Percentiles rank a stretch among this genome's conserved stretches.
Conservation (phyloP, 2,329 filamentous ascomycete genomes). For the Penicillium sp. region DNA sequence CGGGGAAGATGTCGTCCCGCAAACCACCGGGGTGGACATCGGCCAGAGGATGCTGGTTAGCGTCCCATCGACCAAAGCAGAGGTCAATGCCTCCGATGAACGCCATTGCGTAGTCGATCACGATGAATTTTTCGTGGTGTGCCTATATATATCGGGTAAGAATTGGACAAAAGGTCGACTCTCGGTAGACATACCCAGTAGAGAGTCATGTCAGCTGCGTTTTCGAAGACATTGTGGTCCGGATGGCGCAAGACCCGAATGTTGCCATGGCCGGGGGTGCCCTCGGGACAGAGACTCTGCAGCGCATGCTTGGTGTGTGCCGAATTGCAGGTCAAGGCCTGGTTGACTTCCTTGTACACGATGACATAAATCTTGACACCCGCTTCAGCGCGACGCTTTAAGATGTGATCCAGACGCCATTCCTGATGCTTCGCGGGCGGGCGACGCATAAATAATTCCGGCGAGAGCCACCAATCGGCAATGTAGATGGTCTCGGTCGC, state of each 20-base stretch:
- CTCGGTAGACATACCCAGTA: constrained; percentile 62
- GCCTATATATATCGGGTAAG: constrained; percentile 47
- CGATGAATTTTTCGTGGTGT: constrained; percentile 96
- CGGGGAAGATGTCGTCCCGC: constrained; percentile 81
- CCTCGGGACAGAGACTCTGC: constrained; percentile 74
- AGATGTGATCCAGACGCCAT: constrained; percentile 78
- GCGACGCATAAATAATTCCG: constrained; percentile 78
- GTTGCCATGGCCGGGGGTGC: constrained; percentile 78
- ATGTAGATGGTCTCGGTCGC: constrained; percentile 95
- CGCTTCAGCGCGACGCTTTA: constrained; percentile 85
- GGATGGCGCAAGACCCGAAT: constrained; percentile 88
- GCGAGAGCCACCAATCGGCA: constrained; percentile 94
- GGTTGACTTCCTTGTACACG: constrained; percentile 84
- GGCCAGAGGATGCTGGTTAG: constrained; percentile 76
- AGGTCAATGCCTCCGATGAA: constrained; percentile 94
- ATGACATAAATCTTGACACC: constrained; percentile 93
- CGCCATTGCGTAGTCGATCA: constrained; percentile 85
- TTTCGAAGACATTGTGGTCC: constrained; percentile 92
- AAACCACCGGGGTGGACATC: constrained; percentile 86
- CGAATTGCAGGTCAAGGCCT: constrained; percentile 86
- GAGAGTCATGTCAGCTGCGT: constrained; percentile 91
- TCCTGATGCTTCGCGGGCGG: constrained; percentile 80
- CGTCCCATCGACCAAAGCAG: constrained; percentile 94
- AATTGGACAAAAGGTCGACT: background rate
- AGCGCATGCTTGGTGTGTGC: constrained; percentile 87